Evolutionary conservation across 352 stramenopile genomes (phyloP).

Genomic region (Pythium plurisporium): DNA sequence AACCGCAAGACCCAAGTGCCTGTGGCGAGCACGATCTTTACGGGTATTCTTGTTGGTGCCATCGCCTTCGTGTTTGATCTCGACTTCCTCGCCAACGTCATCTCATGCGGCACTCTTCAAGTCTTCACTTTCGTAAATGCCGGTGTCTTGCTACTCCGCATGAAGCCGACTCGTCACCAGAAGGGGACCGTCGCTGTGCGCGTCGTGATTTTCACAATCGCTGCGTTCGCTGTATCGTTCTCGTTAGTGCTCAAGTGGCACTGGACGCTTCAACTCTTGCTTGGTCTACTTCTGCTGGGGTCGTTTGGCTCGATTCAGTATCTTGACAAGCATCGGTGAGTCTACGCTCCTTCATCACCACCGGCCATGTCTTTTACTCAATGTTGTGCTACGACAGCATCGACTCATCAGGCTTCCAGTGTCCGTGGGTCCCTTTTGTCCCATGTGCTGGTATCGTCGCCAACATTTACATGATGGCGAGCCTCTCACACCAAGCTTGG

Average conservation of each 20-base stretch:
- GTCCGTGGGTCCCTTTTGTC: slow-evolving; percentile 34
- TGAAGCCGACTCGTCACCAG: slow-evolving; percentile 38
- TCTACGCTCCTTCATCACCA: not conserved
- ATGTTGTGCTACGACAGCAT: slow-evolving; percentile 12
- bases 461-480: slow-evolving; percentile 50
- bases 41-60: slow-evolving; percentile 64
- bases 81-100: slow-evolving; percentile 90
- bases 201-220: slow-evolving; percentile 56
- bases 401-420: slow-evolving; percentile 26
- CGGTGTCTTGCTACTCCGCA: slow-evolving; percentile 81
- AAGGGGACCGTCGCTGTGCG: slow-evolving; percentile 35
- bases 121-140: slow-evolving; percentile 93
- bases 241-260: slow-evolving; percentile 65
- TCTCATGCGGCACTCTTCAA: slow-evolving; percentile 88
- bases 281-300: slow-evolving; percentile 30
- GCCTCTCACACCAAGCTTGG: slow-evolving; percentile 29
- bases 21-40: slow-evolving; percentile 86
- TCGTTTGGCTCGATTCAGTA: slow-evolving; percentile 50
- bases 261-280: slow-evolving; percentile 36
- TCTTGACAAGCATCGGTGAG: slow-evolving; percentile 45
- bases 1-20: slow-evolving; percentile 61
- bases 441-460: slow-evolving; percentile 33
- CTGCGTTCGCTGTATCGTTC: slow-evolving; percentile 57
- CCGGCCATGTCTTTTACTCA: not conserved
- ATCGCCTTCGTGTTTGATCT: slow-evolving; percentile 89